Evolutionary conservation across 2,329 filamentous ascomycete genomes (phyloP), one percentile per base, ranked within the genome.

Genomic region (Trichoderma sp.): DNA sequence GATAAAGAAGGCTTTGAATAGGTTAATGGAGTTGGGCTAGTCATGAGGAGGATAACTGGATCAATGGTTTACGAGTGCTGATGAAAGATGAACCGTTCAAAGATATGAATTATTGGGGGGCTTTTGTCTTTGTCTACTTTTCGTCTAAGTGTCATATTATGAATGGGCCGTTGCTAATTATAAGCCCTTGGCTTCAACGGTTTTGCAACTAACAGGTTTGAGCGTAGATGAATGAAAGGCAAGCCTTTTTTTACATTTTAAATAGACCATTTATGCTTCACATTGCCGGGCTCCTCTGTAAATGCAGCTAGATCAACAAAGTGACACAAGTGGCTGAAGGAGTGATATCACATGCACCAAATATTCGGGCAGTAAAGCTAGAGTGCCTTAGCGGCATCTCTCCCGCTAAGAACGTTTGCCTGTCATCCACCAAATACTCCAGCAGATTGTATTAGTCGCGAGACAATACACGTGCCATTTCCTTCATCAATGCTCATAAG

Each of bases 1-100:
- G 75, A 72, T 55, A 76, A 79, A 71, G 74, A 80, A 81, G 33
- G 87, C 84, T 65, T 82, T 78, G 71, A 81, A 87, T 71, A 77
- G 86, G 49, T 52, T 29, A 58, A 63, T 58, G 31, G 31, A 29
- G 53, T 24, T 35, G 29, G 40, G 40, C 37, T 56, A 40, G 43
- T 35, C 47, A 63, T 43, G 49, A 49, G 29, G 29, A 27, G 47
- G 43, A 64, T 24, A 53, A 56, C 37, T 49, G 29, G 27, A 14
- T 10, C 21, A 56, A 33, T n/a, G n/a, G 33, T n/a, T n/a, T 31
- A 40, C 29, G 19, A 64, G 40, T 29, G 53, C 43, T 52, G 31
- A 37, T 67, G 37, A 57, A 52, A 37, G 40, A 49, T 24, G 52
- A 52, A 27, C 16, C 35, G 31, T 43, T 21, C 29, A 29, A 52